phyloP scores from a whole-genome alignment of 495 filamentous ascomycete species.

The Neurospora sp. region DNA sequence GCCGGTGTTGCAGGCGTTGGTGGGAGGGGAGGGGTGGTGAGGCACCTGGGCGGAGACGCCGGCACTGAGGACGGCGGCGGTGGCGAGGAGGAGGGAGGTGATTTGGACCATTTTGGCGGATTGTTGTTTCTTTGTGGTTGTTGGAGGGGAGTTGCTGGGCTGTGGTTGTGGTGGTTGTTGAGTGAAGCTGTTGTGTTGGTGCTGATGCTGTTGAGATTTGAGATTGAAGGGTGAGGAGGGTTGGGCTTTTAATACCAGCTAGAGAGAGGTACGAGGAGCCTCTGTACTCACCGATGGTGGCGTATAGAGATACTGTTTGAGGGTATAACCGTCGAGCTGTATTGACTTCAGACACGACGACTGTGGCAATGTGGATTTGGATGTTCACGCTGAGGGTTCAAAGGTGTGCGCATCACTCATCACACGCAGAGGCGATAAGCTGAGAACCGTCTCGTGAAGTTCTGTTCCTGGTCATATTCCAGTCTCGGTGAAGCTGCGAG shows the following conservation, averaged over 20 bases:
- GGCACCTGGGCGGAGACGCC: not conserved
- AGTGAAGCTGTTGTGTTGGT: not conserved
- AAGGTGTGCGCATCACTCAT: not conserved
- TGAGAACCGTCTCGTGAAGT: not conserved
- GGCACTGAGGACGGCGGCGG: not conserved
- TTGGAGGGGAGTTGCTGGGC: not conserved
- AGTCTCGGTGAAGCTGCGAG: not conserved
- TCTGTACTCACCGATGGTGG: not conserved
- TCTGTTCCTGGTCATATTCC: not conserved
- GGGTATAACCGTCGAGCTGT: not conserved
- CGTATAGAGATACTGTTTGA: no score
- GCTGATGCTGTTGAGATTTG: not conserved
- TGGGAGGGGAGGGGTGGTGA: not conserved
- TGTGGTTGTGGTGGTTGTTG: not conserved
- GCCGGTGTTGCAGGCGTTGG: not conserved
- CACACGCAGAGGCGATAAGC: not conserved
- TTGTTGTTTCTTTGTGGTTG: not conserved
- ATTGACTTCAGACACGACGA: not conserved
- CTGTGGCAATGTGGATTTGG: not conserved
- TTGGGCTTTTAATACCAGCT: not conserved
- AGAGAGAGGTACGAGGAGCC: not conserved
- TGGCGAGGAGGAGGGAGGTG: not conserved
- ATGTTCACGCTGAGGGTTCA: no score
- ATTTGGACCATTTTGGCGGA: conserved; percentile 3
- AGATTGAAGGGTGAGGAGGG: not conserved